Percentiles rank a stretch among this genome's conserved stretches.
Conservation (phyloP, 2,329 filamentous ascomycete genomes). For the Domatiomyces globalis region DNA sequence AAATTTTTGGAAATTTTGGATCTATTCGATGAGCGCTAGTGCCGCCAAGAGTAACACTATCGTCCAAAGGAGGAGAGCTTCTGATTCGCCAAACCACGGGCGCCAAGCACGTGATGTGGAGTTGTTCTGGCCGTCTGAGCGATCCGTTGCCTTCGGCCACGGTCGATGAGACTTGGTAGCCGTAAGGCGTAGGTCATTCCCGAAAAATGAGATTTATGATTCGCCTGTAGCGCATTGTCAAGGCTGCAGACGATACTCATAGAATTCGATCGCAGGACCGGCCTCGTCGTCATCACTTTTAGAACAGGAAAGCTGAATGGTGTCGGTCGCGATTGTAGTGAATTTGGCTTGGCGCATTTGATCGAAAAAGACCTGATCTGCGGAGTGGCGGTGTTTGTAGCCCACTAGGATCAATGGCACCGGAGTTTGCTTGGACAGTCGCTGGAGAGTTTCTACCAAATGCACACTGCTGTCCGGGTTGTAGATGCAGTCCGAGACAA, state of each 20-base stretch:
- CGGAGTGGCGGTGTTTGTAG: constrained; percentile 53
- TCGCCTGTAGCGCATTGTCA: neutral
- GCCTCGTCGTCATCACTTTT: constrained; percentile 22
- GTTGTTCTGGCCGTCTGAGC: neutral
- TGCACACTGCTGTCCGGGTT: constrained; percentile 53
- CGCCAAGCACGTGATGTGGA: neutral
- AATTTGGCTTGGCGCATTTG: constrained; percentile 36
- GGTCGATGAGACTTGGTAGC: too few relatives aligned
- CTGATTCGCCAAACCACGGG: neutral
- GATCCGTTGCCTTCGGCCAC: too few relatives aligned
- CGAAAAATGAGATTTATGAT: neutral
- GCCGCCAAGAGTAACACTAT: neutral
- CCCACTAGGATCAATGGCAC: constrained; percentile 42
- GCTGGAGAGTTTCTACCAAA: constrained; percentile 43
- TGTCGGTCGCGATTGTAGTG: constrained; percentile 20
- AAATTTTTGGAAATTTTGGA: neutral
- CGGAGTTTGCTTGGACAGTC: constrained; percentile 35
- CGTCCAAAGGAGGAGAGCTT: too few relatives aligned
- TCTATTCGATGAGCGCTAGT: neutral
- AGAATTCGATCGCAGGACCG: constrained; percentile 26
- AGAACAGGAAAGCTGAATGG: constrained; percentile 24
- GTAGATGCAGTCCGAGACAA: constrained; percentile 61
- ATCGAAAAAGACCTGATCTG: constrained; percentile 52
- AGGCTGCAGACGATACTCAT: constrained; percentile 5
- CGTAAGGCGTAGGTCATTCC: too few relatives aligned